Evolutionary conservation across 106 monocot species (phyloP).

Genomic region (Phalaenopsis equestris): DNA sequence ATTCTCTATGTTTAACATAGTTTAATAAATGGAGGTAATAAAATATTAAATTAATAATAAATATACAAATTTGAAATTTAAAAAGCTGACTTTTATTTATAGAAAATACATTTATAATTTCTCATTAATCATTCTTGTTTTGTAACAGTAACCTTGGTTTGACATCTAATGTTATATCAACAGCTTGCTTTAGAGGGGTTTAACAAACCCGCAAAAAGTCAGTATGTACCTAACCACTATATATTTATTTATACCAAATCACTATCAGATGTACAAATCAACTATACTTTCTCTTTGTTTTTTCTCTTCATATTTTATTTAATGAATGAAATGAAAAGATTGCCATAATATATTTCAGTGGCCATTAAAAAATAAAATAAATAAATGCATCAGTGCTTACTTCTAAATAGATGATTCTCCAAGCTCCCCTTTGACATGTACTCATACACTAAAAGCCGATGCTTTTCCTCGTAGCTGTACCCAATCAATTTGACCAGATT

Average conservation of each 20-base stretch:
- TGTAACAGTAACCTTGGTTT: too few relatives aligned
- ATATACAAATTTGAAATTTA: too few relatives aligned
- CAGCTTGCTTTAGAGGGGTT: not conserved
- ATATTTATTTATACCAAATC: not conserved
- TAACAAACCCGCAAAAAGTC: not conserved
- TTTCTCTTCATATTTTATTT: not conserved
- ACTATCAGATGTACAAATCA: not conserved
- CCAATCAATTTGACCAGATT: conserved; percentile 54
- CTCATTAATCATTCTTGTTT: too few relatives aligned
- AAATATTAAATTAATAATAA: too few relatives aligned
- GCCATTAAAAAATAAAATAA: not conserved
- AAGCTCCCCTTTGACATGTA: conserved; percentile 52
- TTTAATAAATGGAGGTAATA: too few relatives aligned
- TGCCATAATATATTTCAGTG: not conserved
- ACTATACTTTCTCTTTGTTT: not conserved
- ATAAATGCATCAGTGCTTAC: conserved; percentile 15
- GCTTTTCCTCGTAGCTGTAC: conserved; percentile 54
- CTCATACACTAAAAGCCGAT: conserved; percentile 49
- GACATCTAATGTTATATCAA: too few relatives aligned
- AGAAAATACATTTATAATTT: too few relatives aligned
- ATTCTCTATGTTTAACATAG: not conserved
- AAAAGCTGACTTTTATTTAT: too few relatives aligned
- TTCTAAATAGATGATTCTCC: conserved; percentile 51
- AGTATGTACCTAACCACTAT: not conserved
- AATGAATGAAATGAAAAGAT: not conserved